phyloP scores from a whole-genome alignment of 441 rosid genomes.

The Omphalea diandra region DNA sequence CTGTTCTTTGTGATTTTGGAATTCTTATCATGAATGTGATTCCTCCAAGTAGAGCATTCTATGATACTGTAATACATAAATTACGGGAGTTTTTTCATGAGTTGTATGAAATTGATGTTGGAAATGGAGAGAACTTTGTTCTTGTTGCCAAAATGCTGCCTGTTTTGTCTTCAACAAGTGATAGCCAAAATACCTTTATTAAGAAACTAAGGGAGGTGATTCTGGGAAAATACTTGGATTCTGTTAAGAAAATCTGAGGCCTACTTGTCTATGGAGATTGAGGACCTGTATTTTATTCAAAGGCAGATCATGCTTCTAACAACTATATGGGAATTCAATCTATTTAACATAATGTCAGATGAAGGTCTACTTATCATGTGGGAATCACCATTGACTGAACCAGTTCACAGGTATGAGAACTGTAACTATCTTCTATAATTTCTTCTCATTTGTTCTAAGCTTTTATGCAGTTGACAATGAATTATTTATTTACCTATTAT shows the following conservation, averaged over 20 bases:
- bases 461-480: not conserved
- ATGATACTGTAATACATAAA: conserved; percentile 35
- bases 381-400: too few relatives aligned
- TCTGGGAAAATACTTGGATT: conserved; percentile 45
- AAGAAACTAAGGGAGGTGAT: conserved; percentile 32
- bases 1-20: conserved; percentile 51
- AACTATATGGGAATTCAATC: not conserved
- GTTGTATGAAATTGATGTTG: conserved; percentile 71
- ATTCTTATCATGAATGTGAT: conserved; percentile 64
- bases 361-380: not conserved
- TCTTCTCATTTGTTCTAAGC: not conserved
- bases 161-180: conserved; percentile 15
- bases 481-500: not conserved
- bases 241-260: conserved; percentile 47
- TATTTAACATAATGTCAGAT: not conserved
- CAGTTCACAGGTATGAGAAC: not conserved
- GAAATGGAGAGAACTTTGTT: conserved; percentile 65
- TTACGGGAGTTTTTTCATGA: conserved; percentile 50
- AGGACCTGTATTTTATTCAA: not conserved
- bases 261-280: not conserved
- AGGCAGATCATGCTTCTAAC: not conserved
- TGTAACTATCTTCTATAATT: not conserved
- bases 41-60: conserved; percentile 45
- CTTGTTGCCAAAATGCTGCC: conserved; percentile 47
- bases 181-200: conserved; percentile 32